Evolutionary conservation across 2,329 filamentous ascomycete species (phyloP).

Genomic region (Nannizzia gypsea): DNA sequence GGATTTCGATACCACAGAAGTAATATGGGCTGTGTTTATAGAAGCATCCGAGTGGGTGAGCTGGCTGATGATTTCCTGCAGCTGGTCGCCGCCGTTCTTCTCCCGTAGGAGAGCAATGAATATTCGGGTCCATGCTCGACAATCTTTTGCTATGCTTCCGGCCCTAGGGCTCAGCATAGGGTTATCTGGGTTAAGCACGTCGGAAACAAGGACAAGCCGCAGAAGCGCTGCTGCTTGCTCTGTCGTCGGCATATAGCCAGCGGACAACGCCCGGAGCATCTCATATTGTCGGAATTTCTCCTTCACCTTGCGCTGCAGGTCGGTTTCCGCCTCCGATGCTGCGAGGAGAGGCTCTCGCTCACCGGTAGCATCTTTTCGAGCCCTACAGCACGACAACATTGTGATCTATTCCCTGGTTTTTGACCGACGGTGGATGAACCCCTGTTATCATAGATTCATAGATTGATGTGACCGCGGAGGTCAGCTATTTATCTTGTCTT

Average conservation of each 20-base stretch:
- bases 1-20: slow-evolving; percentile 47
- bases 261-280: slow-evolving; percentile 68
- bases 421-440: not conserved
- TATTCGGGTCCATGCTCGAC: slow-evolving; percentile 61
- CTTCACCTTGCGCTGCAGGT: slow-evolving; percentile 63
- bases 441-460: no score
- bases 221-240: slow-evolving; percentile 72
- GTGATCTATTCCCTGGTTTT: slow-evolving; percentile 5
- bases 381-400: slow-evolving; percentile 56
- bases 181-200: slow-evolving; percentile 64
- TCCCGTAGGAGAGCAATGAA: slow-evolving; percentile 70
- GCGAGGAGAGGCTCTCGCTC: slow-evolving; percentile 70
- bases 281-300: slow-evolving; percentile 90
- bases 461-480: not conserved
- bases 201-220: slow-evolving; percentile 63
- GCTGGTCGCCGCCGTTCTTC: slow-evolving; percentile 74
- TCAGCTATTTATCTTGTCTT: not conserved
- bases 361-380: slow-evolving; percentile 39
- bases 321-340: slow-evolving; percentile 52
- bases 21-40: slow-evolving; percentile 54
- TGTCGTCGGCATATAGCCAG: slow-evolving; percentile 86
- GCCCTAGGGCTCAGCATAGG: slow-evolving; percentile 67
- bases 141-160: slow-evolving; percentile 57
- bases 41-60: slow-evolving; percentile 60
- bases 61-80: slow-evolving; percentile 88